Evolutionary conservation across 75 land plant genomes (phyloP), one percentile per base, ranked within the genome.

Genomic region (Isoetes taiwanensis): DNA sequence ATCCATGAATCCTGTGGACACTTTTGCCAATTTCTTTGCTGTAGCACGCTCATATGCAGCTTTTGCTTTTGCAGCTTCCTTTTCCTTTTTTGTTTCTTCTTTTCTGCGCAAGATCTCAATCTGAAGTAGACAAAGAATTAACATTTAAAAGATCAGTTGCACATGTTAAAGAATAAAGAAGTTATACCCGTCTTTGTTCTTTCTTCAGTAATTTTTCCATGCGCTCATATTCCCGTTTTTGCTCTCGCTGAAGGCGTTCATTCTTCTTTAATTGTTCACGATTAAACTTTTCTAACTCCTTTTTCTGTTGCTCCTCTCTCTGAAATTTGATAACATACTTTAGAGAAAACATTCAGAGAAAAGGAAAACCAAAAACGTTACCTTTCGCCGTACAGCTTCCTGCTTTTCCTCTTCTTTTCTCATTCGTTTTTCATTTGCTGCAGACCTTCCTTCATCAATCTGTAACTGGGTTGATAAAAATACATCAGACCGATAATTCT

Each of bases 41-140:
- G 79, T 73, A 4, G 90, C 99, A 69, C 90, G 81, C 59, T 94
- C 99, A 74, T 64, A 64, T 14, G 96, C 86, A 58, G 90, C 86
- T 67, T 81, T 88, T 11, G 67, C 68, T 41, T 74, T 79, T 9
- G 83, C 83, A 32, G 84, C 96, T 54, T 94, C 90, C 63, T 76
- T 94, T 70, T 89, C 85, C 50, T 62, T 79, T 28, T 82, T 72
- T 2, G 60, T 54, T 52, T 84, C 90, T 62, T 94, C 99, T 56
- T 88, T 89, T 56, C 58, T 79, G 41, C 70, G 76, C 80, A 63
- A 59, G 52, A 78, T 88, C 66, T 84, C 96, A 59, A 82, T 77
- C 98, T 93, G 60, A 41, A 30, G n/a, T 3, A n/a, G n/a, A n/a
- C n/a, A n/a, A n/a, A n/a, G n/a, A n/a, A n/a, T n/a, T n/a, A n/a